Percentiles rank a stretch among this genome's conserved stretches.
Evolutionary conservation across 768 basidiomycete genomes (phyloP).

Genomic region (Hygrophorus pudorinus): DNA sequence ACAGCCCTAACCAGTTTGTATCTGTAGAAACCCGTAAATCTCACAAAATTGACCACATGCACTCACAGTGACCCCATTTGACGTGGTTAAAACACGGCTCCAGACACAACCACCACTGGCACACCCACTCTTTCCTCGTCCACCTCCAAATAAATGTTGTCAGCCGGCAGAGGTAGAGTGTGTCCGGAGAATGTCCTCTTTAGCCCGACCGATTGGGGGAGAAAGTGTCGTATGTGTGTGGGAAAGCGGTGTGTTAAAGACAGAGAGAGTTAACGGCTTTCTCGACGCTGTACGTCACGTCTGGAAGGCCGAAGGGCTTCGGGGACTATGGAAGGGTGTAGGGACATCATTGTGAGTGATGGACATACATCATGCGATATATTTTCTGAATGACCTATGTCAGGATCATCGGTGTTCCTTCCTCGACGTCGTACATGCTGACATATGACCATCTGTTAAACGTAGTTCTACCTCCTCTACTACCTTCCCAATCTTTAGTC

Average conservation of each 20-base stretch:
- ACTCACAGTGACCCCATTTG: constrained; percentile 93
- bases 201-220: constrained; percentile 43
- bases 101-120: constrained; percentile 79
- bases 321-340: constrained; percentile 91
- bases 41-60: constrained; percentile 8
- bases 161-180: constrained; percentile 52
- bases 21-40: too few relatives aligned
- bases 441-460: constrained; percentile 85
- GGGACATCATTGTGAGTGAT: constrained; percentile 79
- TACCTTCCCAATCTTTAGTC: constrained; percentile 40
- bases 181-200: constrained; percentile 70
- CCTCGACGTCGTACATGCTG: constrained; percentile 89
- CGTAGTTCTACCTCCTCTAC: constrained; percentile 47
- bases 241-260: constrained; percentile 60
- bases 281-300: constrained; percentile 77
- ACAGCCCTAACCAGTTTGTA: constrained; percentile 74
- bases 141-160: constrained; percentile 54
- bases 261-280: constrained; percentile 76
- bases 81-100: constrained; percentile 92
- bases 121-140: constrained; percentile 44
- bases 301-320: constrained; percentile 67
- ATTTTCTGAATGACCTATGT: constrained; percentile 7
- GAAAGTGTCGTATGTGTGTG: constrained; percentile 73
- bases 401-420: constrained; percentile 86
- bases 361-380: not conserved